Evolutionary conservation across 2,329 filamentous ascomycete species (phyloP).

Genomic region (Diaporthe ampelina): DNA sequence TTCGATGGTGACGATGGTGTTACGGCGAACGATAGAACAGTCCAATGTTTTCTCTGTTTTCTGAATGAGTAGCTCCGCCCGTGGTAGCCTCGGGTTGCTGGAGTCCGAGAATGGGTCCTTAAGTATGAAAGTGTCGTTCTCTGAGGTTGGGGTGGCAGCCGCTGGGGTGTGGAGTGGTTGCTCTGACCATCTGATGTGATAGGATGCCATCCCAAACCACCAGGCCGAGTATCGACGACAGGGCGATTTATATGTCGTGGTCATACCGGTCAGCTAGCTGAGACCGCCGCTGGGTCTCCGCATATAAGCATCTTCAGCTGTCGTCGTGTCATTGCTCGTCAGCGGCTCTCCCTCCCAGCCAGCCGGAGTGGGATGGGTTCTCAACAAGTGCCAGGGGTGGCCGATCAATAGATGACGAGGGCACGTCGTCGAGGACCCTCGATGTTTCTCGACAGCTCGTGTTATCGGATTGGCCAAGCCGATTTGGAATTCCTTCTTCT

Average conservation of each 20-base stretch:
- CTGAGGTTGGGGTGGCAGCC: slow-evolving; percentile 1
- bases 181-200: slow-evolving; percentile 2
- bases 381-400: slow-evolving; percentile 24
- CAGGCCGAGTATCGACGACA: slow-evolving; percentile 24
- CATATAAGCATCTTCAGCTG: slow-evolving; percentile 35
- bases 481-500: slow-evolving; percentile 41
- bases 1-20: background rate
- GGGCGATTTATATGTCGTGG: slow-evolving; percentile 37
- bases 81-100: background rate
- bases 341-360: background rate
- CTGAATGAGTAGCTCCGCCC: background rate
- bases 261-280: slow-evolving; percentile 27
- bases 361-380: slow-evolving; percentile 28
- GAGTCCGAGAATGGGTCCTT: background rate
- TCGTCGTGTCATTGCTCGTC: slow-evolving; percentile 32
- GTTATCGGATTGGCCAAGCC: slow-evolving; percentile 35
- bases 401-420: slow-evolving; percentile 33
- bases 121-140: background rate
- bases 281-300: slow-evolving; percentile 35
- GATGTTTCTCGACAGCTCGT: slow-evolving; percentile 26
- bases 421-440: slow-evolving; percentile 21
- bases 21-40: background rate
- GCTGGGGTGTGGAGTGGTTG: background rate
- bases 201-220: slow-evolving; percentile 17
- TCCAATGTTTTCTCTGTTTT: background rate